Conservation (phyloP, 441 rosid species). For the Macaranga tanarius region DNA sequence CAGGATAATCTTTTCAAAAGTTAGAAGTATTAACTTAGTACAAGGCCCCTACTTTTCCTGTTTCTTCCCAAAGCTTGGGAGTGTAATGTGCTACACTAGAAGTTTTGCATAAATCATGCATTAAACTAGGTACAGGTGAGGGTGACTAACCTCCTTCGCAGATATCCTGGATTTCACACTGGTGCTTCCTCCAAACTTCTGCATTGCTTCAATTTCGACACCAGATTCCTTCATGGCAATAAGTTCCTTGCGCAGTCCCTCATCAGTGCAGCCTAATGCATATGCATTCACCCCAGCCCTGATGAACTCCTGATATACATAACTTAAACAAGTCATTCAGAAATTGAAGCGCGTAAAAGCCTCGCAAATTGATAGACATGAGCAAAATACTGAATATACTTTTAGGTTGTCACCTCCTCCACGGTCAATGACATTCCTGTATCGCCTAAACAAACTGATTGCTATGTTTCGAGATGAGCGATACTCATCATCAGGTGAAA, state of each 20-base stretch:
- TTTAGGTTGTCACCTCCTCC: constrained; percentile 92
- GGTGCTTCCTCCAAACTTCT: constrained; percentile 63
- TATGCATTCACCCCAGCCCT: constrained; percentile 87
- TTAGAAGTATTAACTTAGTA: not conserved
- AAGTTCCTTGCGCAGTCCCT: constrained; percentile 77
- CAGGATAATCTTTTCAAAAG: not conserved
- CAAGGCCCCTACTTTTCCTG: not conserved
- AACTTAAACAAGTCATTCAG: constrained; percentile 13
- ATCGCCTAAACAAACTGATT: constrained; percentile 73
- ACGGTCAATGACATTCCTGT: constrained; percentile 75
- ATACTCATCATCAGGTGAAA: constrained; percentile 70
- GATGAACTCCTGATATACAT: constrained; percentile 65
- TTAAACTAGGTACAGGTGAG: not conserved
- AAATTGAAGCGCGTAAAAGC: constrained; percentile 14
- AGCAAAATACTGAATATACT: constrained; percentile 45
- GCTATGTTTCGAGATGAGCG: constrained; percentile 89
- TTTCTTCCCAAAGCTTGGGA: not conserved
- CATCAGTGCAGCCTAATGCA: constrained; percentile 77
- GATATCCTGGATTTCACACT: constrained; percentile 60
- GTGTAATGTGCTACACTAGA: not conserved
- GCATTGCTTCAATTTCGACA: constrained; percentile 54
- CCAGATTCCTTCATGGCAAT: constrained; percentile 67
- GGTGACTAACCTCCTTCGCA: constrained; percentile 52
- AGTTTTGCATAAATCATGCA: too few relatives aligned
- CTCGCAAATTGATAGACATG: constrained; percentile 13